A percentile compares a stretch with the other conserved stretches of the same genome.
Conservation (phyloP, 208 protist species). For the Leishmania guyanensis region DNA sequence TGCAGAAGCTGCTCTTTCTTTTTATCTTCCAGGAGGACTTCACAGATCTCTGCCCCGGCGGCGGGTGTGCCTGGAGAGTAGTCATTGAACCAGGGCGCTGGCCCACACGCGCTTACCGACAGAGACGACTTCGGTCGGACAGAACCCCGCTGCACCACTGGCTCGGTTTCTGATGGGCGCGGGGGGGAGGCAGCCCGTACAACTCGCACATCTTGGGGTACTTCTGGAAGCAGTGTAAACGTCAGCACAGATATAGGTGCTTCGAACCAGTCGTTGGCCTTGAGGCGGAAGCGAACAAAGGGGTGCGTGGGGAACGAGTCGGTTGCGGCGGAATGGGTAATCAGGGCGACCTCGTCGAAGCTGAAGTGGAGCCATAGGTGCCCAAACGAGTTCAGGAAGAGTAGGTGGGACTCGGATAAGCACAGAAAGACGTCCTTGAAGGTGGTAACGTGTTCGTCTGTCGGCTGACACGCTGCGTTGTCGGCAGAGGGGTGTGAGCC, state of each 20-base stretch:
- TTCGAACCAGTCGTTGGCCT: constrained; percentile 10
- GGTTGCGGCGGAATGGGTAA: constrained; percentile 35
- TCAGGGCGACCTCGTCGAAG: constrained; percentile 36
- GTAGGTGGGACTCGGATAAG: constrained; percentile 37
- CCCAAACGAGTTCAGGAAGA: constrained; percentile 55
- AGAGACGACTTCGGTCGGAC: neutral
- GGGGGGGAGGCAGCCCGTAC: neutral
- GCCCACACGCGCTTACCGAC: neutral
- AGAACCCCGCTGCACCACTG: neutral
- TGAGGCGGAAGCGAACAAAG: constrained; percentile 22
- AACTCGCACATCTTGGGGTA: neutral
- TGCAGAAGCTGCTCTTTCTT: constrained; percentile 17
- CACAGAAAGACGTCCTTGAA: constrained; percentile 45
- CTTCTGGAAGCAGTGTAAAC: constrained; percentile 23
- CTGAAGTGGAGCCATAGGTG: constrained; percentile 35
- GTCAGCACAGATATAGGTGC: constrained; percentile 22
- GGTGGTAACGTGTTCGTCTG: constrained; percentile 15
- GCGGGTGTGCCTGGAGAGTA: neutral
- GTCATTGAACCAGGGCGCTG: neutral
- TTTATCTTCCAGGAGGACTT: neutral
- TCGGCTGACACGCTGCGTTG: neutral
- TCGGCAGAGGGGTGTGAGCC: constrained; percentile 19
- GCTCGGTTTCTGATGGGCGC: neutral
- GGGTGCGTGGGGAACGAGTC: constrained; percentile 9
- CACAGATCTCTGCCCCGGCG: neutral